Evolutionary conservation across 345 rosid genomes (phyloP).

Genomic region (Gossypium raimondii): DNA sequence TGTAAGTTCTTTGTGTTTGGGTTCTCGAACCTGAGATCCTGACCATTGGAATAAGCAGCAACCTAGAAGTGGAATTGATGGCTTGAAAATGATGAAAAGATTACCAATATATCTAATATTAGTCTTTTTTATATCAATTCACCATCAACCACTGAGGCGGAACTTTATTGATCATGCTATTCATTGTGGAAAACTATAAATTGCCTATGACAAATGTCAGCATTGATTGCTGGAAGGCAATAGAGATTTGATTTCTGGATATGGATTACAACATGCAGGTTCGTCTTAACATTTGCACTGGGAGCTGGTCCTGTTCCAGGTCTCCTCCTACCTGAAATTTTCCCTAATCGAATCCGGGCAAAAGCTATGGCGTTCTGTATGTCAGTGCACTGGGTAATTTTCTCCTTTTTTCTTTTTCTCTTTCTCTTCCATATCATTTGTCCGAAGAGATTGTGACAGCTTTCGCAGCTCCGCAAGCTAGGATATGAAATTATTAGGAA

Average conservation of each 20-base stretch:
- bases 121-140: neutral
- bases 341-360: conserved; percentile 85
- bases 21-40: neutral
- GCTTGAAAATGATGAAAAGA: neutral
- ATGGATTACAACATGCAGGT: conserved; percentile 45
- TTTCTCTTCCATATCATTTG: neutral
- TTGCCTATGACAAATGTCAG: neutral
- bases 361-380: conserved; percentile 95
- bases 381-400: conserved; percentile 96
- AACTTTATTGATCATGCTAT: neutral
- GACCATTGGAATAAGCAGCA: neutral
- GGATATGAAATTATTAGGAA: neutral
- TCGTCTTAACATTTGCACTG: conserved; percentile 79
- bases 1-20: neutral
- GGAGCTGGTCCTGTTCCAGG: conserved; percentile 99
- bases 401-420: conserved; percentile 11
- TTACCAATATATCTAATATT: neutral
- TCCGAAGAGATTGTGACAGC: neutral
- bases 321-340: conserved; percentile 92
- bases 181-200: neutral
- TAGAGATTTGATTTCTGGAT: neutral
- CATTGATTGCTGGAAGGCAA: neutral
- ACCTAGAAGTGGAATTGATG: neutral
- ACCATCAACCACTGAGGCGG: neutral
- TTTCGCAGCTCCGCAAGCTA: neutral